phyloP scores from a whole-genome alignment of 495 filamentous ascomycete species.

The Trichodelitschia bisporula region DNA sequence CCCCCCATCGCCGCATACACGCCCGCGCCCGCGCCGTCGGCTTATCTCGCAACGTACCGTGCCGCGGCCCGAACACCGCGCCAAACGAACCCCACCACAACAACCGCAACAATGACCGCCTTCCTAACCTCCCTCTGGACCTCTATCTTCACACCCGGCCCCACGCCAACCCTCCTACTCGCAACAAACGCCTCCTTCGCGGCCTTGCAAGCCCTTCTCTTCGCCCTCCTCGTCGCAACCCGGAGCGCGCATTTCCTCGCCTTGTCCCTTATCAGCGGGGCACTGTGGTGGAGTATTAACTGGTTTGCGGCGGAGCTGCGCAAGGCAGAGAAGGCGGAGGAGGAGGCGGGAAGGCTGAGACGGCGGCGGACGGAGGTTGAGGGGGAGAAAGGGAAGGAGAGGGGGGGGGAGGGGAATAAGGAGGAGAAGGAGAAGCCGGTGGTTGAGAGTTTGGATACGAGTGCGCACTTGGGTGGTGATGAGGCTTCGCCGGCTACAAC shows the following conservation, averaged over 20 bases:
- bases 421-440: no score
- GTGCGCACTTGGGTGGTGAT: no score
- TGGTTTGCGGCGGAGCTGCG: conserved; percentile 80
- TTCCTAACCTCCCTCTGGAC: conserved; percentile 69
- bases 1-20: no score
- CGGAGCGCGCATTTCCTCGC: conserved; percentile 71
- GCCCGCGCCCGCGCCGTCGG: no score
- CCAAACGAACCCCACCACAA: no score
- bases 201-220: conserved; percentile 53
- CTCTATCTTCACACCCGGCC: conserved; percentile 77
- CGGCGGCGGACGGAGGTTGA: conserved; percentile 11
- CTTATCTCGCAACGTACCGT: no score
- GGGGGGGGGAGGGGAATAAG: conserved; percentile 10
- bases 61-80: no score
- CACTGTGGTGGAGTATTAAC: conserved; percentile 82
- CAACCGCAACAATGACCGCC: conserved; percentile 53
- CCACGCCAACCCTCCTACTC: conserved; percentile 64
- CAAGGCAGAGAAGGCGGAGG: conserved; percentile 34
- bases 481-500: no score
- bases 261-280: conserved; percentile 49
- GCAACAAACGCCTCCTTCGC: conserved; percentile 84
- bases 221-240: conserved; percentile 53
- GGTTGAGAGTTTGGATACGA: no score
- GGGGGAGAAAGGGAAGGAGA: conserved; percentile 12
- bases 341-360: conserved; percentile 27